These are phyloP conservation scores for Trifolium subterraneum DNA, from an alignment of 306 rosid genomes.

Conservation along the genomic window DNA sequence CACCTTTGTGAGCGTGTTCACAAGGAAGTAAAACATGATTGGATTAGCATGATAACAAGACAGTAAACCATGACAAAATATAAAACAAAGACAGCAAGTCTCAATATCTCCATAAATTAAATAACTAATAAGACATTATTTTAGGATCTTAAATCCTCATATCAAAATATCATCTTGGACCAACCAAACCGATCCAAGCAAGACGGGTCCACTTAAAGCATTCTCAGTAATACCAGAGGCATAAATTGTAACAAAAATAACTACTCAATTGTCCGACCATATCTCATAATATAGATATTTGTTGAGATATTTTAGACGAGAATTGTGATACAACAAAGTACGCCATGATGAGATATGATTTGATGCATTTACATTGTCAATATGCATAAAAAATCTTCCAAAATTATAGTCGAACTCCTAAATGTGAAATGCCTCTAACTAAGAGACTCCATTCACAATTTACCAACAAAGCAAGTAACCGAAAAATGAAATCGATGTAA, in stretches of 20 bases:
- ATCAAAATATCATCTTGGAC: background rate
- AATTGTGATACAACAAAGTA: background rate
- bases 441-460: background rate
- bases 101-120: constrained; percentile 19
- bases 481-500: background rate
- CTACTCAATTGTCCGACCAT: background rate
- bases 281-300: background rate
- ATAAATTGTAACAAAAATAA: background rate
- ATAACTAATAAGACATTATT: constrained; percentile 8
- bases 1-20: background rate
- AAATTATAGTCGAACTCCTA: constrained; percentile 1
- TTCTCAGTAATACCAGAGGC: constrained; percentile 12
- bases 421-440: constrained; percentile 2
- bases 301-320: background rate
- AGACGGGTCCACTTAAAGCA: background rate
- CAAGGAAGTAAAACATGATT: background rate
- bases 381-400: background rate
- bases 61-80: background rate
- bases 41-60: background rate
- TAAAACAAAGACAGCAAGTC: background rate
- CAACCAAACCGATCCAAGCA: background rate
- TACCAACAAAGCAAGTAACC: background rate
- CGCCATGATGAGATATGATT: background rate
- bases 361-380: background rate
- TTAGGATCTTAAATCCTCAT: background rate